Base-by-base conservation (phyloP, 139 green algal species). In the Micromonas commoda region DNA sequence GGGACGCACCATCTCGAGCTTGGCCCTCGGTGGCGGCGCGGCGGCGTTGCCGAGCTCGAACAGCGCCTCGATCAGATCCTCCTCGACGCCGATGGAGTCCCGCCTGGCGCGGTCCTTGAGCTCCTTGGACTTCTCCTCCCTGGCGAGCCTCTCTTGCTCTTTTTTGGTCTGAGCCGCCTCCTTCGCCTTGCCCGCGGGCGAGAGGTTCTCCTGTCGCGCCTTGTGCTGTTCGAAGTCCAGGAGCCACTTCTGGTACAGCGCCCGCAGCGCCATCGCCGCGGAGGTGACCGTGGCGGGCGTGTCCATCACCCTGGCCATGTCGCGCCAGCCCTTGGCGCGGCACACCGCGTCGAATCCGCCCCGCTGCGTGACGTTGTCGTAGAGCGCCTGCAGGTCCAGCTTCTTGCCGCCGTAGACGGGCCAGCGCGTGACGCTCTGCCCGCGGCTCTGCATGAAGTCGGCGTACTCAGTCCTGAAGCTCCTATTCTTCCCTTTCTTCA, bases 211-310 rank as follows among this genome's bases (percentile, higher is more conserved):
- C 45, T 9, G 9, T 9, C 9, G 16, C 45, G 45, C 29, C 63
- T 35, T 70, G 63, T 35, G 64, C 21, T 52, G 34, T 24, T 72
- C 65, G 6, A 69, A 97, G 0, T 80, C 64, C 73, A 91, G 80
- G 69, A 97, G 86, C 51, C 90, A 87, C 80, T 87, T 90, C 64
- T 91, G 77, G 79, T 97, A 96, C 5, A 92, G 79, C 70, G 87
- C 79, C 4, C 90, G 86, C 61, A 96, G 16, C 28, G n/a, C 67
- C 1, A 71, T 26, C 19, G n/a, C 45, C 26, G 60, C 63, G 21
- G n/a, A 3, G 5, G 45, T 71, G 2, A 3, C 29, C 26, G 35
- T 82, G 20, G 21, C 61, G 32, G 32, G 61, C 72, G 29, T 31
- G 26, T 79, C 53, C 73, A 95, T 64, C 2, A 86, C 76, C 3